Conservation (phyloP, 2,329 filamentous ascomycete genomes). For the Nemania sp. region DNA sequence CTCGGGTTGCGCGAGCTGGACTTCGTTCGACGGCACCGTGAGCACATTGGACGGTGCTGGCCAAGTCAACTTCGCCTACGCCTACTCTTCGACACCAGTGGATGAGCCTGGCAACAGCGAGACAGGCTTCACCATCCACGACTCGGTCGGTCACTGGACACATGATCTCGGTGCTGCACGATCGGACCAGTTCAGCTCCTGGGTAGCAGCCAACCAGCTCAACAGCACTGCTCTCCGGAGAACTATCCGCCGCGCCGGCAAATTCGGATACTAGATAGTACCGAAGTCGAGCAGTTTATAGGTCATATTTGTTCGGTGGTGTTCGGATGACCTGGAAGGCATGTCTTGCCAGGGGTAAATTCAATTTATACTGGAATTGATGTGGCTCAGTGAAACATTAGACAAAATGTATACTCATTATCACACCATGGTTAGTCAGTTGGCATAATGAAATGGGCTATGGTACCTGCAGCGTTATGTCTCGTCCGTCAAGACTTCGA, state of each 20-base stretch:
- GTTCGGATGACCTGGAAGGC: too few species aligned
- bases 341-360: too few species aligned
- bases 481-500: too few species aligned
- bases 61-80: slow-evolving; percentile 46
- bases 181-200: slow-evolving; percentile 41
- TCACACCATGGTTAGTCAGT: too few species aligned
- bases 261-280: slow-evolving; percentile 10
- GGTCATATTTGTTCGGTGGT: too few species aligned
- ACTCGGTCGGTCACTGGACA: slow-evolving; percentile 46
- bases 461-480: too few species aligned
- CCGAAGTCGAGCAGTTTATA: too few species aligned
- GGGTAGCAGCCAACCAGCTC: slow-evolving; percentile 35
- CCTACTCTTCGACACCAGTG: slow-evolving; percentile 43
- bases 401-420: too few species aligned
- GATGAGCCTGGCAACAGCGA: slow-evolving; percentile 43
- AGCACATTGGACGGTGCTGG: slow-evolving; percentile 43
- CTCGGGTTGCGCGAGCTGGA: slow-evolving; percentile 48
- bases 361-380: too few species aligned
- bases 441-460: too few species aligned
- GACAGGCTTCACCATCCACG: slow-evolving; percentile 48
- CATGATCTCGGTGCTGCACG: slow-evolving; percentile 43
- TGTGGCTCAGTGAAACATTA: too few species aligned
- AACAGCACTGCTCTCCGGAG: neutral
- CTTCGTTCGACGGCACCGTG: slow-evolving; percentile 45
- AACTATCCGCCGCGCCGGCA: neutral